Evolutionary conservation across 2,329 filamentous ascomycete species (phyloP).

Genomic region (Talaromyces sp.): DNA sequence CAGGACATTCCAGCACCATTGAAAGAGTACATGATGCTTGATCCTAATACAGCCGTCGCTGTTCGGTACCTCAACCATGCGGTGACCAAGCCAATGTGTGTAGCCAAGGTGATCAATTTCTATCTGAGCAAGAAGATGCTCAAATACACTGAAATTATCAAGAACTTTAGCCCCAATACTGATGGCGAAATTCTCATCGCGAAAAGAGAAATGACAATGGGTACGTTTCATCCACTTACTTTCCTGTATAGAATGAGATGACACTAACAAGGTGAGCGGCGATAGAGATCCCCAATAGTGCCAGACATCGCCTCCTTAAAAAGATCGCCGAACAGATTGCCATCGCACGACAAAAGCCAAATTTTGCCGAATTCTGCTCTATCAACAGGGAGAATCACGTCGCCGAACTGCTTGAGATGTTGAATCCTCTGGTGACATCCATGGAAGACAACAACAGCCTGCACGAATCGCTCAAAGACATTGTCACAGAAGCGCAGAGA

Average conservation of each 20-base stretch:
- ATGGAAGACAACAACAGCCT: conserved; percentile 17
- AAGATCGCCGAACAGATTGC: conserved; percentile 24
- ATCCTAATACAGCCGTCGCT: conserved; percentile 19
- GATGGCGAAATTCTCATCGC: conserved; percentile 25
- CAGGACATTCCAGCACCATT: background rate
- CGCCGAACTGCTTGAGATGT: conserved; percentile 22
- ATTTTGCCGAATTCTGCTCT: conserved; percentile 27
- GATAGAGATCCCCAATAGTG: conserved; percentile 21
- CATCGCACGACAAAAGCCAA: conserved; percentile 20
- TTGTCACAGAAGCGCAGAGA: conserved; percentile 29
- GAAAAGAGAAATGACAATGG: conserved; percentile 20
- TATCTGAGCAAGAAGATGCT: conserved; percentile 26
- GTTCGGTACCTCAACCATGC: conserved; percentile 24
- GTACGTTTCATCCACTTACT: conserved; percentile 20
- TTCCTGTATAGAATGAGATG: background rate
- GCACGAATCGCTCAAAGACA: conserved; percentile 21
- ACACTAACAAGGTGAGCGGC: background rate
- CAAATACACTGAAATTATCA: conserved; percentile 23
- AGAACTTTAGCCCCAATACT: conserved; percentile 24
- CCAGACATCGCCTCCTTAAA: conserved; percentile 23
- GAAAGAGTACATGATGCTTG: conserved; percentile 23
- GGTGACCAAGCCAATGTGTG: conserved; percentile 23
- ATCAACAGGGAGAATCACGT: conserved; percentile 22
- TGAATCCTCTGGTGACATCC: conserved; percentile 25
- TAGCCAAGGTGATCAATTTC: conserved; percentile 30